phyloP scores from a whole-genome alignment of 2,329 filamentous ascomycete species.

The Truncatella angustata region DNA sequence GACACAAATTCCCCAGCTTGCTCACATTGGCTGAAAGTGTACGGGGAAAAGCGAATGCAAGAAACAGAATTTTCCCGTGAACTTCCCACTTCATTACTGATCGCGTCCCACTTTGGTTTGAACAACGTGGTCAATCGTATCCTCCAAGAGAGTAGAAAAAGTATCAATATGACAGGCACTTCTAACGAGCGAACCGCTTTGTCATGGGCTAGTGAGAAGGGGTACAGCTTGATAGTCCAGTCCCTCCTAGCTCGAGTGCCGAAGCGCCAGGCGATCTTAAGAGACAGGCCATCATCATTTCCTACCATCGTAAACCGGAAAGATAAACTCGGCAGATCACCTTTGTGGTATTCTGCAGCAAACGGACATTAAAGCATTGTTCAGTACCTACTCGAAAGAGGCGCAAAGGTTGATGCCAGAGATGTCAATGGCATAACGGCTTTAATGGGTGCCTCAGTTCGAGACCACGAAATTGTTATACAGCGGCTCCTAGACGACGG shows the following conservation, averaged over 20 bases:
- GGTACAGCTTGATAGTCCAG: conserved; percentile 9
- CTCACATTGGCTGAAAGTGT: conserved; percentile 10
- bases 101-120: conserved; percentile 13
- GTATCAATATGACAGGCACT: background rate
- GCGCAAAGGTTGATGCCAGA: background rate
- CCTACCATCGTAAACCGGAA: background rate
- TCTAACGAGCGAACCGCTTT: conserved; percentile 8
- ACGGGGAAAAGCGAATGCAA: conserved; percentile 1
- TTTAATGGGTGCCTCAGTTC: background rate
- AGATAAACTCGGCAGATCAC: background rate
- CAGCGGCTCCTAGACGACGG: background rate
- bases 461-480: background rate
- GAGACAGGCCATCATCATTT: background rate
- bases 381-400: background rate
- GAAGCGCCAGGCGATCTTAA: background rate
- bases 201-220: conserved; percentile 15
- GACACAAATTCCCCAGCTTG: background rate
- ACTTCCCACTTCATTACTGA: conserved; percentile 11
- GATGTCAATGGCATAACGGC: background rate
- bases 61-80: background rate
- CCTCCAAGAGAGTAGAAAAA: background rate
- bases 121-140: conserved; percentile 7
- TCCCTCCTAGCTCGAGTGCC: conserved; percentile 6
- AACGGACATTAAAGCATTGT: background rate
- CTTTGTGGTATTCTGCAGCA: background rate